These are phyloP conservation scores for Tetrapisispora taiwanensis DNA, from an alignment of 805 yeast genomes.

Conservation along the genomic window DNA sequence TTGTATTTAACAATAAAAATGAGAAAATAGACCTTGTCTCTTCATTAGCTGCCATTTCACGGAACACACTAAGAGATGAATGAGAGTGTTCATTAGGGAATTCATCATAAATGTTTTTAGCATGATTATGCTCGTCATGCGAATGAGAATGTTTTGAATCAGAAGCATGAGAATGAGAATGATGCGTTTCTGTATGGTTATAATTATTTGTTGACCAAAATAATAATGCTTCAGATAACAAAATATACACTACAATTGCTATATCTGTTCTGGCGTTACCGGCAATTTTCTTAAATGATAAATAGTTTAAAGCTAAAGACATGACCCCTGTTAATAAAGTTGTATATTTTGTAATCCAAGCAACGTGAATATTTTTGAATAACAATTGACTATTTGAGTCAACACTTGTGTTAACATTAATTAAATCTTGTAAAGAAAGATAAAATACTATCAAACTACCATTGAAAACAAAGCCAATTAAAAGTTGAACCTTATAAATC, in stretches of 20 bases:
- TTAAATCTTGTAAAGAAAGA: slow-evolving; percentile 19
- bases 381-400: neutral
- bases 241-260: slow-evolving; percentile 12
- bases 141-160: neutral
- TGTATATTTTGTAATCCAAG: slow-evolving; percentile 13
- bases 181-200: slow-evolving; percentile 5
- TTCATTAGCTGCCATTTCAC: slow-evolving; percentile 36
- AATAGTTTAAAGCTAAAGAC: slow-evolving; percentile 27
- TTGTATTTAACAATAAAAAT: slow-evolving; percentile 71
- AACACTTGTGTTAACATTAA: neutral
- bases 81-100: slow-evolving; percentile 1
- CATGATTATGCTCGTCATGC: neutral
- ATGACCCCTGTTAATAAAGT: slow-evolving; percentile 22
- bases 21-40: slow-evolving; percentile 87
- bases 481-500: slow-evolving; percentile 11
- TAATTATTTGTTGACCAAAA: slow-evolving; percentile 7
- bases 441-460: slow-evolving; percentile 23
- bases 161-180: slow-evolving; percentile 7
- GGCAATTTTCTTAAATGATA: slow-evolving; percentile 25
- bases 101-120: neutral
- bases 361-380: slow-evolving; percentile 4
- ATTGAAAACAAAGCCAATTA: slow-evolving; percentile 25
- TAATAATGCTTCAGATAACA: slow-evolving; percentile 9
- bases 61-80: slow-evolving; percentile 11
- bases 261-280: slow-evolving; percentile 8